Evolutionary conservation across 257 asterid genomes (phyloP).

Genomic region (Forsythia suspensa): DNA sequence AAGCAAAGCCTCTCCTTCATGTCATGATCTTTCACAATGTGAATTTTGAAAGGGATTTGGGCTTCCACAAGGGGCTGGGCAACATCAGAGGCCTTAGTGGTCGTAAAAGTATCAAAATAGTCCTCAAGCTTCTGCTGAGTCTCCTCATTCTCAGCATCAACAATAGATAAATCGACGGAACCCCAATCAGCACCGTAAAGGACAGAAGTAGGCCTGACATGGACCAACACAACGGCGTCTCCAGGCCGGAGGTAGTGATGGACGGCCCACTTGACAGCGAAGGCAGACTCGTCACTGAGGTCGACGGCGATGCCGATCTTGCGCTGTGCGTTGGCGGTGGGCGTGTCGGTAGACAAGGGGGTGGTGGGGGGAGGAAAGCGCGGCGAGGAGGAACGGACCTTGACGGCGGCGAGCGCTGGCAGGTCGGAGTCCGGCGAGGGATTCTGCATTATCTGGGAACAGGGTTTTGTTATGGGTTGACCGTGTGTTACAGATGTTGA

Average conservation of each 20-base stretch:
- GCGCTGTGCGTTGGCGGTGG: slow-evolving; percentile 29
- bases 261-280: no score
- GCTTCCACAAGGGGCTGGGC: slow-evolving; percentile 14
- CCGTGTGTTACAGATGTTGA: not conserved
- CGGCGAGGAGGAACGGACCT: slow-evolving; percentile 25
- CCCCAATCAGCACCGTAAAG: slow-evolving; percentile 15
- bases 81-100: slow-evolving; percentile 6
- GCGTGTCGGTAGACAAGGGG: slow-evolving; percentile 23
- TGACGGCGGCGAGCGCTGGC: slow-evolving; percentile 17
- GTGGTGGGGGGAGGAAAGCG: slow-evolving; percentile 22
- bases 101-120: slow-evolving; percentile 7
- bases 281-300: no score
- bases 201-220: no score
- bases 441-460: slow-evolving; percentile 1
- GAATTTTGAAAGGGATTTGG: slow-evolving; percentile 3
- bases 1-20: slow-evolving; percentile 1
- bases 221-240: no score
- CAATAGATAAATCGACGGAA: not conserved
- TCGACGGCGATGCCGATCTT: not conserved
- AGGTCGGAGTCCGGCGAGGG: slow-evolving; percentile 21
- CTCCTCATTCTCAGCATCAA: not conserved
- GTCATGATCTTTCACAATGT: not conserved
- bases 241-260: no score
- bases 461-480: not conserved
- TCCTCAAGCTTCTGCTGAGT: slow-evolving; percentile 13